Conservation (phyloP, 2,329 filamentous ascomycete genomes). For the Onygenales sp. region DNA sequence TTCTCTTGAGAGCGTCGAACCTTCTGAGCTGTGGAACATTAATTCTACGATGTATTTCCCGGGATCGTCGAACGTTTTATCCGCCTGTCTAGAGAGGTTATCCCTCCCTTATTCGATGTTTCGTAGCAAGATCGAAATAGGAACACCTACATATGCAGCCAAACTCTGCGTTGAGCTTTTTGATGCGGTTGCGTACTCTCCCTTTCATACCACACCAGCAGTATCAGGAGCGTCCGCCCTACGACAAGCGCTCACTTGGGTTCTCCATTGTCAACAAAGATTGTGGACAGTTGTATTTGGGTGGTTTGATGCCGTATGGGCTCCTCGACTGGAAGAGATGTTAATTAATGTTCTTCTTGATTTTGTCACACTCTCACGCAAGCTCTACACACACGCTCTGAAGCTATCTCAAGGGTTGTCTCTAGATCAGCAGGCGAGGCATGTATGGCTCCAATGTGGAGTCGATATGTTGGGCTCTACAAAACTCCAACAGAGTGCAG, state of each 20-base stretch:
- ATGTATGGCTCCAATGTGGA: slow-evolving; percentile 22
- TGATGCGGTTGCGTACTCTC: slow-evolving; percentile 18
- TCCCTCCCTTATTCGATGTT: slow-evolving; percentile 21
- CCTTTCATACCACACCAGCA: slow-evolving; percentile 4
- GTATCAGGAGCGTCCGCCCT: slow-evolving; percentile 15
- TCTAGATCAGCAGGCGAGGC: slow-evolving; percentile 20
- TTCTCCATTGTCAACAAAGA: slow-evolving; percentile 24
- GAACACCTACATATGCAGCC: slow-evolving; percentile 18
- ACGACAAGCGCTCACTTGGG: slow-evolving; percentile 25
- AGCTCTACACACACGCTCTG: slow-evolving; percentile 15
- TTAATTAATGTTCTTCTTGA: slow-evolving; percentile 15
- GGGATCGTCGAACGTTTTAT: slow-evolving; percentile 15
- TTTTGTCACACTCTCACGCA: slow-evolving; percentile 18
- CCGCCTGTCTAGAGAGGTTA: slow-evolving; percentile 22
- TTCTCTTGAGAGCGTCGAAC: slow-evolving; percentile 28
- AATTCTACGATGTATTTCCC: slow-evolving; percentile 18
- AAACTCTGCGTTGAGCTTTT: slow-evolving; percentile 21
- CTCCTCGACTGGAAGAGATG: slow-evolving; percentile 12
- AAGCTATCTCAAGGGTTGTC: slow-evolving; percentile 11
- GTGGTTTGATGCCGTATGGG: slow-evolving; percentile 17
- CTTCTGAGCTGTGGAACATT: slow-evolving; percentile 6
- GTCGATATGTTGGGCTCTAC: slow-evolving; percentile 20
- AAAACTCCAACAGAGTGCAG: slow-evolving; percentile 14
- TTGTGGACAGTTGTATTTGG: slow-evolving; percentile 21
- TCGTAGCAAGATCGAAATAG: slow-evolving; percentile 17